Percentiles rank a stretch among this genome's conserved stretches.
These are phyloP conservation scores for Starmera amethionina DNA, from an alignment of 805 yeast species.

Conservation along the genomic window DNA sequence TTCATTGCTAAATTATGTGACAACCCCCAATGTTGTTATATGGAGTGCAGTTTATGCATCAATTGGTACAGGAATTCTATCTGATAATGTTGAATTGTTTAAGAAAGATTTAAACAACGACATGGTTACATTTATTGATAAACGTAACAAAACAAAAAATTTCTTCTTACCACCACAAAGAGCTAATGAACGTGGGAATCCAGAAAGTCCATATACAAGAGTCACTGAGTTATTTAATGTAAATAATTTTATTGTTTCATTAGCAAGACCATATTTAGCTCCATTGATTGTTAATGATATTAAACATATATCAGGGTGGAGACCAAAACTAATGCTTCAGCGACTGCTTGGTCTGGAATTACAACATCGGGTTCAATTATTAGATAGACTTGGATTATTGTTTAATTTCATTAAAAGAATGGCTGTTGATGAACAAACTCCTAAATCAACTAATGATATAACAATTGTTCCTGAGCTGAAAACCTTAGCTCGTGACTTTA, in stretches of 20 bases:
- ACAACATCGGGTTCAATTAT: constrained; percentile 72
- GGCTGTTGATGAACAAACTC: constrained; percentile 82
- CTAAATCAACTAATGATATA: constrained; percentile 70
- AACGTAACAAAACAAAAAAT: constrained; percentile 22
- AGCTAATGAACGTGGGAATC: constrained; percentile 30
- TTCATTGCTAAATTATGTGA: constrained; percentile 71
- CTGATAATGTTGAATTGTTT: constrained; percentile 43
- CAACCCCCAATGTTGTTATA: constrained; percentile 86
- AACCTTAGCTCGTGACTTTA: constrained; percentile 32
- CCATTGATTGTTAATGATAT: constrained; percentile 80
- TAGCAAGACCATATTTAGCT: constrained; percentile 90
- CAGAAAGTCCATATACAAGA: constrained; percentile 72
- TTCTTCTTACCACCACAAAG: constrained; percentile 35
- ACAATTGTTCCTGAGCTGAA: constrained; percentile 84
- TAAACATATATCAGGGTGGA: constrained; percentile 48
- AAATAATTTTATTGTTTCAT: constrained; percentile 82
- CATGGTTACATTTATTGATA: constrained; percentile 36
- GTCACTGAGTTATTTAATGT: constrained; percentile 90
- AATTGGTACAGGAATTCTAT: constrained; percentile 60
- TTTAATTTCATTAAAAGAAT: constrained; percentile 62
- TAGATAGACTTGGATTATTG: constrained; percentile 70
- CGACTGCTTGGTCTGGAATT: constrained; percentile 52
- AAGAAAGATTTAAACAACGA: constrained; percentile 57
- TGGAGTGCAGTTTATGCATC: constrained; percentile 88
- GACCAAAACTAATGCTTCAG: constrained; percentile 25